Base-by-base conservation (phyloP, 495 filamentous ascomycete genomes). In the Neurospora sp. region DNA sequence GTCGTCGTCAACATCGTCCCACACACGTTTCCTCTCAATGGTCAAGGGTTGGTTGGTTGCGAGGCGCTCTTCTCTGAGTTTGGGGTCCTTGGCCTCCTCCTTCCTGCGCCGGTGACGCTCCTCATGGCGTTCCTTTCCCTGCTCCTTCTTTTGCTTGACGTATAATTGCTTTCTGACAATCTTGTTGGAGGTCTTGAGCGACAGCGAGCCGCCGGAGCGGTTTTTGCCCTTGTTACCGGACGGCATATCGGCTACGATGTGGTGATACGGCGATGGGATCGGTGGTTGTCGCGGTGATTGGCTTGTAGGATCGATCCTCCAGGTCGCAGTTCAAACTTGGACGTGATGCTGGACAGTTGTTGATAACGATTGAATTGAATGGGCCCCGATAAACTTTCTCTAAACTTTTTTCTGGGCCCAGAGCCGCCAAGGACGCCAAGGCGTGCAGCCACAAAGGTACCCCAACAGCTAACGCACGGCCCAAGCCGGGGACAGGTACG, bases 1-100 rank as follows among this genome's bases (percentile, higher is more conserved):
- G 74, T 92, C 93, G 66, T 91, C 90, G 72, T 92, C 92, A n/a
- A 91, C 88, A 46, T 96, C 92, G 77, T 98, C 96, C 95, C 94
- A 99, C 70, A 93, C 89, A 78, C 96, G 84, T 86, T 97, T 98
- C 68, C 89, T 88, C 74, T 98, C 96, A 31, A 98, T 87, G 3
- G 93, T 97, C 46, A 89, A 79, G 3, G 96, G 93, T 46, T 94
- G 85, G 83, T 98, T 98, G 75, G 86, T 87, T 74, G 85, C 89
- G 69, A 93, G 84, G 75, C 96, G 87, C 70, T 91, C 87, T 70
- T 87, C 88, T 70, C 88, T 87, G 69, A 97, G 80, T 59, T 87
- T 85, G n/a, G 96, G 94, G 76, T 98, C 88, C 80, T 90, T 91
- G 75, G 90, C 88, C 82, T 99, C 96, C 79, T 96, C 91, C 79